Evolutionary conservation across 371 early-diverging fungal species (phyloP).

Genomic region (Mortierella sp.): DNA sequence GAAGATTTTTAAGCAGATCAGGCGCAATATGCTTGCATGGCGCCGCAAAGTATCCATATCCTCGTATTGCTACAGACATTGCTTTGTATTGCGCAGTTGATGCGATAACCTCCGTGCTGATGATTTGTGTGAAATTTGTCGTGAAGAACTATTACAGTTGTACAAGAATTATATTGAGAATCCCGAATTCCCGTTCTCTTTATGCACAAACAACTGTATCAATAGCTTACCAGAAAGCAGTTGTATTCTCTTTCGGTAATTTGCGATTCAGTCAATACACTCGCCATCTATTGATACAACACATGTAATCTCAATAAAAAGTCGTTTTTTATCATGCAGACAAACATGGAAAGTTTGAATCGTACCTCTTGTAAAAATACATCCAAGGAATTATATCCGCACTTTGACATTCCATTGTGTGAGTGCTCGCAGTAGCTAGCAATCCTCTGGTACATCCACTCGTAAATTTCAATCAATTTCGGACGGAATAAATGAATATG

Average conservation of each 20-base stretch:
- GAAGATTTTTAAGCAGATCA: constrained; percentile 61
- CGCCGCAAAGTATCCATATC: constrained; percentile 79
- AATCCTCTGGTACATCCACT: constrained; percentile 61
- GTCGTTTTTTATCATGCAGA: background rate
- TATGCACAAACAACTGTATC: no score
- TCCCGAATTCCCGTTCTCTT: no score
- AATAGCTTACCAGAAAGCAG: constrained; percentile 56
- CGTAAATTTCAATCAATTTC: constrained; percentile 60
- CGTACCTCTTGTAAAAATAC: constrained; percentile 65
- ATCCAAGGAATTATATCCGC: constrained; percentile 66
- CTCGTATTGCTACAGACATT: constrained; percentile 76
- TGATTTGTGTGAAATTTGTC: constrained; percentile 56
- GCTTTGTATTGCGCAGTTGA: constrained; percentile 58
- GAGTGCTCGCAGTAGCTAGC: constrained; percentile 62
- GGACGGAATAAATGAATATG: constrained; percentile 65
- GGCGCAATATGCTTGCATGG: constrained; percentile 63
- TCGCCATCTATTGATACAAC: constrained; percentile 44
- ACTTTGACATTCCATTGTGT: constrained; percentile 63
- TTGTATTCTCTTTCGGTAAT: constrained; percentile 42
- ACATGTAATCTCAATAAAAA: background rate
- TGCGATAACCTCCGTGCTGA: constrained; percentile 58
- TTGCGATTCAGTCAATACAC: constrained; percentile 28
- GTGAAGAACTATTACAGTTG: constrained; percentile 64
- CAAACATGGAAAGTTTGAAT: background rate
- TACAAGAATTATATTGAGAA: background rate